These are phyloP conservation scores for Claviceps citrina DNA, from an alignment of 2,329 filamentous ascomycete genomes.

Conservation along the genomic window DNA sequence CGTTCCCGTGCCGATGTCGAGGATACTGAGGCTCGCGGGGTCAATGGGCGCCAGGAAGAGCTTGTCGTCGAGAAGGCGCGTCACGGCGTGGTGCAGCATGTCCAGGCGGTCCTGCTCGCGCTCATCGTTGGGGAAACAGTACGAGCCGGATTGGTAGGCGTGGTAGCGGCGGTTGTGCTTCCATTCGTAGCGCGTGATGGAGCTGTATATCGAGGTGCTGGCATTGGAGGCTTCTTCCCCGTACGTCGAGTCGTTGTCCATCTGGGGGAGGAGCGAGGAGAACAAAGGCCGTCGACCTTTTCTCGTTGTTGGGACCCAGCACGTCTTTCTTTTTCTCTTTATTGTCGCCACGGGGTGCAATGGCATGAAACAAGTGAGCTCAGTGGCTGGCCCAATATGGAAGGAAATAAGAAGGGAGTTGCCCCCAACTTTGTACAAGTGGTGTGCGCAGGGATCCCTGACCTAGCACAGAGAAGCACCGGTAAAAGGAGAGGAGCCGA, in stretches of 20 bases:
- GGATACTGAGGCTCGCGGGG: slow-evolving; percentile 22
- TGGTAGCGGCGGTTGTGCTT: slow-evolving; percentile 28
- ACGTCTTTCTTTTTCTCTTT: not conserved
- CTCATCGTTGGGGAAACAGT: slow-evolving; percentile 24
- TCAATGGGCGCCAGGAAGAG: slow-evolving; percentile 23
- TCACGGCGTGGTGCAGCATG: slow-evolving; percentile 22
- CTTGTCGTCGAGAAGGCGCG: slow-evolving; percentile 17
- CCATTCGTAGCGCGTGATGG: slow-evolving; percentile 20
- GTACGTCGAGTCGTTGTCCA: slow-evolving; percentile 8
- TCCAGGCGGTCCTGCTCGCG: slow-evolving; percentile 24
- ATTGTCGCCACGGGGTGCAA: no score
- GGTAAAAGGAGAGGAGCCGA: not conserved
- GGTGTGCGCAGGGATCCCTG: not conserved
- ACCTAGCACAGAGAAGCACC: not conserved
- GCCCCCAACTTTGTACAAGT: not conserved
- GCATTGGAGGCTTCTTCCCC: slow-evolving; percentile 8
- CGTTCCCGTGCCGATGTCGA: slow-evolving; percentile 32
- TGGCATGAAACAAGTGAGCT: no score
- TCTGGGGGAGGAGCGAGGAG: not conserved
- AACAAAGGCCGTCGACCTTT: not conserved
- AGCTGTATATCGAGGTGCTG: slow-evolving; percentile 17
- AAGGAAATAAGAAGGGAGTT: not conserved
- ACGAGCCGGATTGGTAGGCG: slow-evolving; percentile 21
- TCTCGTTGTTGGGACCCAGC: not conserved
- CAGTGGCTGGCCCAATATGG: not conserved